Base-by-base conservation (phyloP, 345 rosid species). In the Sisymbrium irio region DNA sequence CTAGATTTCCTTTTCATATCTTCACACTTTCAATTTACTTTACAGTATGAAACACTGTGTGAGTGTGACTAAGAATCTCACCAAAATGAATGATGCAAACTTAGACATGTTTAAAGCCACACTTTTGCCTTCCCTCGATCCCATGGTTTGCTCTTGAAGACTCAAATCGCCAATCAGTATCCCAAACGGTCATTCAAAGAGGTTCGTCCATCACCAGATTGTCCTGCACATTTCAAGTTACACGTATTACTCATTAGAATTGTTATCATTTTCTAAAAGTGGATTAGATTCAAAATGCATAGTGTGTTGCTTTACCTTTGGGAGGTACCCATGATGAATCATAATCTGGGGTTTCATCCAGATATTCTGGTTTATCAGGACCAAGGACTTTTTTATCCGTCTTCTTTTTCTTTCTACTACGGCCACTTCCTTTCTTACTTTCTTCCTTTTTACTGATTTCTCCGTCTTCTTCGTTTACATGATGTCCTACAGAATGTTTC, bases 161-260 rank as follows among this genome's bases (percentile, higher is more conserved):
- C 18, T 32, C 2, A 20, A 56, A 10, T 35, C 15, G 2, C 15
- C 40, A n/a, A 68, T 87, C 79, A 94, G 61, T 92, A 95, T 15
- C 99, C 99, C 53, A 62, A 84, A 17, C 91, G 89, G 37, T 95
- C 97, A 73, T 95, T 95, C 37, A 92, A 82, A 50, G 91, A 77
- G 0, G 99, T 95, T 72, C 96, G 82, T 27, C 99, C 97, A 76
- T 95, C 98, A 53, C 97, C 99, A 11, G 96, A 88, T 87, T 95
- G 99, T 32, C 98, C 99, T 95, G 84, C 81, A 79, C 54, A 58
- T 57, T 57, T 28, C 54, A 63, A 18, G 18, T 35, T 54, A 6
- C 9, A 7, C 8, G 27, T 28, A 42, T 46, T 10, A 47, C 49
- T 56, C 72, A 65, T 36, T 41, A 27, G 27, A 66, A 22, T 39